Conservation (phyloP, 768 basidiomycete species). For the Collybiopsis luxurians region DNA sequence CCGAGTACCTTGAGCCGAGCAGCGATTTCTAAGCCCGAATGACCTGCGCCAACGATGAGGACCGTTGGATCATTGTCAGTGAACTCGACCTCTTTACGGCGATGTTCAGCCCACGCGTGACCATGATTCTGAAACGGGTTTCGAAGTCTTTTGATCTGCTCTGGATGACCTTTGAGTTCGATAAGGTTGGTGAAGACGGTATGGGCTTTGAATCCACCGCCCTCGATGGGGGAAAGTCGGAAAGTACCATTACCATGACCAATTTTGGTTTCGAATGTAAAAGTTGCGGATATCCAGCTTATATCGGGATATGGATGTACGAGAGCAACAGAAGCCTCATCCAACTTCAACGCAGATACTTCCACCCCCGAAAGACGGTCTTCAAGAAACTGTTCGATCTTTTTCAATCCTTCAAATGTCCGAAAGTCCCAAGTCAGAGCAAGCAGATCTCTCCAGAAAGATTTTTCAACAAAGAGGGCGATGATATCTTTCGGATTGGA, state of each 20-base stretch:
- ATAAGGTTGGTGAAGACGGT: slow-evolving; percentile 51
- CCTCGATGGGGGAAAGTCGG: slow-evolving; percentile 47
- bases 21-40: slow-evolving; percentile 53
- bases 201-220: slow-evolving; percentile 50
- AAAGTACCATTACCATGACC: slow-evolving; percentile 51
- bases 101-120: slow-evolving; percentile 39
- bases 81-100: slow-evolving; percentile 41
- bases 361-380: slow-evolving; percentile 28
- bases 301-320: slow-evolving; percentile 46
- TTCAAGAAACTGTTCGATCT: slow-evolving; percentile 32
- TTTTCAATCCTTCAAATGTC: slow-evolving; percentile 34
- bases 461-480: slow-evolving; percentile 25
- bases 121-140: slow-evolving; percentile 39
- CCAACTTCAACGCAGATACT: slow-evolving; percentile 4
- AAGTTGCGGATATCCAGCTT: slow-evolving; percentile 53
- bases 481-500: slow-evolving; percentile 15
- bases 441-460: slow-evolving; percentile 51
- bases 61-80: slow-evolving; percentile 48
- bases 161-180: slow-evolving; percentile 39
- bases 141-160: slow-evolving; percentile 38
- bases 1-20: slow-evolving; percentile 54
- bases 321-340: slow-evolving; percentile 23
- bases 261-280: slow-evolving; percentile 50
- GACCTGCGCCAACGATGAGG: slow-evolving; percentile 54
- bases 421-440: slow-evolving; percentile 54